Evolutionary conservation across 2,329 filamentous ascomycete genomes (phyloP).

Genomic region (Verticillium klebahnii): DNA sequence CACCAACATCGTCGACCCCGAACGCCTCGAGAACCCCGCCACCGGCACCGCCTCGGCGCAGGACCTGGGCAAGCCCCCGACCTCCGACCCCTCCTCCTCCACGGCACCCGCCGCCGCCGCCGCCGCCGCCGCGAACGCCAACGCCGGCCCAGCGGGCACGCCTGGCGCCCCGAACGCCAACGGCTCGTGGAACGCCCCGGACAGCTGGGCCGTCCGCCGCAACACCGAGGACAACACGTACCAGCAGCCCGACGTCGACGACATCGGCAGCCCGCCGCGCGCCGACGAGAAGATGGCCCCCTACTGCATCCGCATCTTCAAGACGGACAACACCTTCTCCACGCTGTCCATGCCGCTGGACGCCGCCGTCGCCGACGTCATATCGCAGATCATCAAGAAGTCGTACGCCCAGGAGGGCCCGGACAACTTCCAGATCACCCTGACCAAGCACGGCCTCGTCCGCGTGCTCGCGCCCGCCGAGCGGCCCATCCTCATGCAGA

Average conservation of each 20-base stretch:
- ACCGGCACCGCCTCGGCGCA: slow-evolving; percentile 11
- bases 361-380: slow-evolving; percentile 79
- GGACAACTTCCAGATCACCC: slow-evolving; percentile 91
- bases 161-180: slow-evolving; percentile 19
- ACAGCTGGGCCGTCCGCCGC: slow-evolving; percentile 91
- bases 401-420: slow-evolving; percentile 86
- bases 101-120: slow-evolving; percentile 17
- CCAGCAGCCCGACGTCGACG: slow-evolving; percentile 59
- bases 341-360: slow-evolving; percentile 82
- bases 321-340: slow-evolving; percentile 88
- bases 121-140: slow-evolving; percentile 11
- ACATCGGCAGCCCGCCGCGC: slow-evolving; percentile 60
- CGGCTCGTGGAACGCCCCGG: slow-evolving; percentile 84
- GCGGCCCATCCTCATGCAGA: slow-evolving; percentile 85
- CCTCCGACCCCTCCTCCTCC: slow-evolving; percentile 7
- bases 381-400: slow-evolving; percentile 89
- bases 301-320: slow-evolving; percentile 94
- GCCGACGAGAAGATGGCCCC: slow-evolving; percentile 70
- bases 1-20: slow-evolving; percentile 34
- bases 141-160: slow-evolving; percentile 4
- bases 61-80: slow-evolving; percentile 16
- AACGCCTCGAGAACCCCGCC: slow-evolving; percentile 26
- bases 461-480: slow-evolving; percentile 75
- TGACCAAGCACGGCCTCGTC: slow-evolving; percentile 87
- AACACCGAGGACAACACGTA: slow-evolving; percentile 60